A percentile compares a stretch with the other conserved stretches of the same genome.
Conservation (phyloP, 2,329 filamentous ascomycete genomes). For the Pyrenochaeta sp. region DNA sequence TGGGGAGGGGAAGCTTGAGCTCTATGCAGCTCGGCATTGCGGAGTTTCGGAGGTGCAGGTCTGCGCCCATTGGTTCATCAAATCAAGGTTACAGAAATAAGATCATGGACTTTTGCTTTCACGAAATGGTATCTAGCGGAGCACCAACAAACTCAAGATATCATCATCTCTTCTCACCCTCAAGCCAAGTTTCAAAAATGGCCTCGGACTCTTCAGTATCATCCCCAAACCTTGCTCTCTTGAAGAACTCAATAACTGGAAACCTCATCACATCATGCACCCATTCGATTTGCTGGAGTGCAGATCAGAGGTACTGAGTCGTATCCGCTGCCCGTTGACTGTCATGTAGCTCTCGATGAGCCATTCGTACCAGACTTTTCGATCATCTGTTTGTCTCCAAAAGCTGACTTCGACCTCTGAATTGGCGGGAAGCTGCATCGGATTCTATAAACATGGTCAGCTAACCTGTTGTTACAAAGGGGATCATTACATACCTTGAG, state of each 20-base stretch:
- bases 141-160: background rate
- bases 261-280: slow-evolving; percentile 46
- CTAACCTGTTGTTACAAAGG: background rate
- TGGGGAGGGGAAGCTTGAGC: background rate
- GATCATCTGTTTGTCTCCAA: slow-evolving; percentile 95
- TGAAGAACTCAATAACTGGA: background rate
- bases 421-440: slow-evolving; percentile 83
- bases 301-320: slow-evolving; percentile 62
- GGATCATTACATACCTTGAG: slow-evolving; percentile 72
- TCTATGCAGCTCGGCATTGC: background rate
- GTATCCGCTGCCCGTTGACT: slow-evolving; percentile 69
- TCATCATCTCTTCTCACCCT: background rate
- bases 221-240: background rate
- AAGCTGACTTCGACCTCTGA: slow-evolving; percentile 90
- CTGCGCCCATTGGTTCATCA: background rate
- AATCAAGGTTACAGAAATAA: background rate
- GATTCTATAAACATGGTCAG: slow-evolving; percentile 66
- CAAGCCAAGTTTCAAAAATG: background rate
- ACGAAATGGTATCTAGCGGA: background rate
- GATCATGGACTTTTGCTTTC: background rate
- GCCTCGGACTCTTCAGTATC: background rate
- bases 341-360: slow-evolving; percentile 83
- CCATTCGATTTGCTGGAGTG: slow-evolving; percentile 51
- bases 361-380: slow-evolving; percentile 99
- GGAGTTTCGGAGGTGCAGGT: background rate